A percentile compares a stretch with the other conserved stretches of the same genome.
phyloP scores from a whole-genome alignment of 176 grass and related monocot species.

The Saccharum spontaneum region DNA sequence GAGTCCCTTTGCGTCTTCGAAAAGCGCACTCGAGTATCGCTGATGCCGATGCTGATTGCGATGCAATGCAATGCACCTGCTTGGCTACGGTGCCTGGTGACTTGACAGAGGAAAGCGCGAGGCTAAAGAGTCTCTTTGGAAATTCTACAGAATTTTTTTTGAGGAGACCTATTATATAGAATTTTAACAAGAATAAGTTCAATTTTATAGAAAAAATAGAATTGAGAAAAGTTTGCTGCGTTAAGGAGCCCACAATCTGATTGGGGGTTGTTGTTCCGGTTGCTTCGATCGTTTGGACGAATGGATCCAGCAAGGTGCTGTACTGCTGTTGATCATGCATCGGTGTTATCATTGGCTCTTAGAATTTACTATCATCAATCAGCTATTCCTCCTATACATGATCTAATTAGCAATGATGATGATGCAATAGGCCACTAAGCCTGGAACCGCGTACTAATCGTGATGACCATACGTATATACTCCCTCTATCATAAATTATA shows the following conservation, averaged over 20 bases:
- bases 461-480: background rate
- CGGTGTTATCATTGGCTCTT: background rate
- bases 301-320: background rate
- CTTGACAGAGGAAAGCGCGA: background rate
- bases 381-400: background rate
- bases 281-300: background rate
- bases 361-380: background rate
- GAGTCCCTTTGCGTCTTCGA: background rate
- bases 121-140: background rate
- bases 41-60: background rate
- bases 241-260: background rate
- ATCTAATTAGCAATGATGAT: slow-evolving; percentile 1
- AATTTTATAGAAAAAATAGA: background rate
- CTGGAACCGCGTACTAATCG: slow-evolving; percentile 1
- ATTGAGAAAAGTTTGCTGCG: background rate
- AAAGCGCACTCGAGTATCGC: slow-evolving; percentile 9
- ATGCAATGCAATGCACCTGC: slow-evolving; percentile 15
- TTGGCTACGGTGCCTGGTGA: background rate
- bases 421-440: background rate
- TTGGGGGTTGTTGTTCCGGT: background rate
- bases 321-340: background rate
- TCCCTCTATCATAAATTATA: no score
- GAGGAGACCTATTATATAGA: background rate
- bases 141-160: background rate
- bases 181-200: background rate